Evolutionary conservation across 495 filamentous ascomycete species (phyloP).

Genomic region (Endocarpon pusillum): DNA sequence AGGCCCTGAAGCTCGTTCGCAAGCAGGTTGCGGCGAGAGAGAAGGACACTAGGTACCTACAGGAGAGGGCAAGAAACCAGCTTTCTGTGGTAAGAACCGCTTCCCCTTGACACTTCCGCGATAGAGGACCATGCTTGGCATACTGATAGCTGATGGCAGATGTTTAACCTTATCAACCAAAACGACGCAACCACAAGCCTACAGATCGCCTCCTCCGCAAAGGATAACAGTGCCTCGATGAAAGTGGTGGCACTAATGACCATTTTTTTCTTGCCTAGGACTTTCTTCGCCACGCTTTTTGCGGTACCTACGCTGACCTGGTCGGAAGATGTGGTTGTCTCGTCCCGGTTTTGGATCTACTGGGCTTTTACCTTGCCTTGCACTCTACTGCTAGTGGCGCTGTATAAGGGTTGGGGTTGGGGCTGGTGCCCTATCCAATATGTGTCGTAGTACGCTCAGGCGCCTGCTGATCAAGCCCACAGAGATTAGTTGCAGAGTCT

Average conservation of each 20-base stretch:
- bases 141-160: background rate
- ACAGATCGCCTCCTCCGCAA: slow-evolving; percentile 12
- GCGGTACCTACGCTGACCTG: slow-evolving; percentile 20
- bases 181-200: background rate
- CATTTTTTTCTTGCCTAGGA: slow-evolving; percentile 21
- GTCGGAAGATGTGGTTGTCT: slow-evolving; percentile 11
- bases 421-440: background rate
- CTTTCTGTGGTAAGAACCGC: background rate
- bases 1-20: background rate
- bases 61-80: slow-evolving; percentile 1
- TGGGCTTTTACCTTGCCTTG: slow-evolving; percentile 10
- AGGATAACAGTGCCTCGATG: slow-evolving; percentile 21
- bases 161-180: slow-evolving; percentile 1
- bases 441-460: too few relatives aligned
- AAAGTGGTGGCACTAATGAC: slow-evolving; percentile 22
- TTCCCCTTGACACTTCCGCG: background rate
- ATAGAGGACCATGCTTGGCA: background rate
- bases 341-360: slow-evolving; percentile 19
- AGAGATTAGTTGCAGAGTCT: too few relatives aligned
- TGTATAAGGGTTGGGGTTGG: background rate
- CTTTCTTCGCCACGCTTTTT: slow-evolving; percentile 21
- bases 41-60: background rate
- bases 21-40: background rate
- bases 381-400: background rate
- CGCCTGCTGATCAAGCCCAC: too few relatives aligned